Conservation (phyloP, 345 rosid species). For the Aurinia saxatilis region DNA sequence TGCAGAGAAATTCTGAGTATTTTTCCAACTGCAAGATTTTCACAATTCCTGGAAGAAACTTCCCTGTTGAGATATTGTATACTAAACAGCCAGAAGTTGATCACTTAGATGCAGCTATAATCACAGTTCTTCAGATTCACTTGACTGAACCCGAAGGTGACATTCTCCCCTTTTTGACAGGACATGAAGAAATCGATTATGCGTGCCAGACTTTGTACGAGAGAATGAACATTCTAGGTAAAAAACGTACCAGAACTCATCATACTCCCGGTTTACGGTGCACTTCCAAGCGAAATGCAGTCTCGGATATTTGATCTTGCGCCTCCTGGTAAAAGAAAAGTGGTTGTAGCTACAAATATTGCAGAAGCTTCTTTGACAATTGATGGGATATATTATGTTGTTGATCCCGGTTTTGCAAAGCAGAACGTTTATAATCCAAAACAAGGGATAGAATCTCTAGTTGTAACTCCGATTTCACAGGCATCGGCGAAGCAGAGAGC, state of each 20-base stretch:
- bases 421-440: slow-evolving; percentile 78
- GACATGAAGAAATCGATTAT: slow-evolving; percentile 79
- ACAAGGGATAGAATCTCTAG: slow-evolving; percentile 69
- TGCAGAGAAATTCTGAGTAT: slow-evolving; percentile 76
- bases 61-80: slow-evolving; percentile 71
- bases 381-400: slow-evolving; percentile 71
- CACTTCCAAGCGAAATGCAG: slow-evolving; percentile 86
- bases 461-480: slow-evolving; percentile 77
- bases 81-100: slow-evolving; percentile 76
- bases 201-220: slow-evolving; percentile 66
- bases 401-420: slow-evolving; percentile 84
- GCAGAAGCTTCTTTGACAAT: slow-evolving; percentile 80
- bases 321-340: slow-evolving; percentile 76
- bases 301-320: slow-evolving; percentile 78
- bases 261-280: slow-evolving; percentile 75
- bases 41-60: slow-evolving; percentile 78
- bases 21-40: slow-evolving; percentile 75
- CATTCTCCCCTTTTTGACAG: slow-evolving; percentile 68
- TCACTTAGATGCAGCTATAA: slow-evolving; percentile 67
- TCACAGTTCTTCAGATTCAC: slow-evolving; percentile 72
- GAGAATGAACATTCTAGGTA: slow-evolving; percentile 66
- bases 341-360: slow-evolving; percentile 78
- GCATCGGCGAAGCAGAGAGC: slow-evolving; percentile 85
- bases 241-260: slow-evolving; percentile 69
- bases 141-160: slow-evolving; percentile 87